Conservation (phyloP, 2,329 filamentous ascomycete species). For the Lecanoromycetidae sp. region DNA sequence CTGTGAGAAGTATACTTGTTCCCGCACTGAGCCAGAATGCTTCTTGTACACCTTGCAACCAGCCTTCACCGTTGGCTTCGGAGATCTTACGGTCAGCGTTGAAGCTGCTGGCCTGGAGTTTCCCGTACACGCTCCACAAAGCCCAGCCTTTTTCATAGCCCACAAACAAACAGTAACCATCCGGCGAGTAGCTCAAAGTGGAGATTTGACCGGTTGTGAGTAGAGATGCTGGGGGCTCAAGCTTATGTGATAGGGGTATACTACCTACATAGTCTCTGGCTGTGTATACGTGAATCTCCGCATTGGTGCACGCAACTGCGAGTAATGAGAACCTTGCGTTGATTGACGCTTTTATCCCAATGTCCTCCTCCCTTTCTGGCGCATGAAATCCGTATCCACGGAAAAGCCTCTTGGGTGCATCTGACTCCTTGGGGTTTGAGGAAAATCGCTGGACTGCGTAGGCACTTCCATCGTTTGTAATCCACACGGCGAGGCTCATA, state of each 20-base stretch:
- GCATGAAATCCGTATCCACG: slow-evolving; percentile 82
- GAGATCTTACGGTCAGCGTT: slow-evolving; percentile 53
- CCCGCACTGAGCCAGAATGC: slow-evolving; percentile 82
- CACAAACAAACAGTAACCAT: slow-evolving; percentile 91
- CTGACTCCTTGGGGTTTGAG: slow-evolving; percentile 31
- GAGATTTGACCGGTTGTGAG: slow-evolving; percentile 58
- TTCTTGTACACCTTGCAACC: slow-evolving; percentile 66
- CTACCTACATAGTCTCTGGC: slow-evolving; percentile 90
- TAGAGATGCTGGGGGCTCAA: slow-evolving; percentile 56
- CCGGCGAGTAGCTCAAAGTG: slow-evolving; percentile 75
- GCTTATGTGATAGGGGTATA: slow-evolving; percentile 71
- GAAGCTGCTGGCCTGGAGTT: slow-evolving; percentile 76
- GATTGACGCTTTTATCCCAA: slow-evolving; percentile 65
- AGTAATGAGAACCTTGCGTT: slow-evolving; percentile 93
- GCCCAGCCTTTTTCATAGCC: slow-evolving; percentile 90
- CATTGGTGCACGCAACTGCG: slow-evolving; percentile 69
- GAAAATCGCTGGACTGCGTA: slow-evolving; percentile 73
- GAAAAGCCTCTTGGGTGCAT: slow-evolving; percentile 56
- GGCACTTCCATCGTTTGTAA: slow-evolving; percentile 73
- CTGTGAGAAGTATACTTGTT: slow-evolving; percentile 68
- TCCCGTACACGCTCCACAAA: slow-evolving; percentile 95
- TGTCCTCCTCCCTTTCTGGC: slow-evolving; percentile 47
- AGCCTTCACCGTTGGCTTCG: slow-evolving; percentile 60
- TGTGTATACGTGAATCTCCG: slow-evolving; percentile 76
- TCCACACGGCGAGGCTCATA: slow-evolving; percentile 92